Conservation (phyloP, 2,329 filamentous ascomycete species). For the Metarhizium rileyi region DNA sequence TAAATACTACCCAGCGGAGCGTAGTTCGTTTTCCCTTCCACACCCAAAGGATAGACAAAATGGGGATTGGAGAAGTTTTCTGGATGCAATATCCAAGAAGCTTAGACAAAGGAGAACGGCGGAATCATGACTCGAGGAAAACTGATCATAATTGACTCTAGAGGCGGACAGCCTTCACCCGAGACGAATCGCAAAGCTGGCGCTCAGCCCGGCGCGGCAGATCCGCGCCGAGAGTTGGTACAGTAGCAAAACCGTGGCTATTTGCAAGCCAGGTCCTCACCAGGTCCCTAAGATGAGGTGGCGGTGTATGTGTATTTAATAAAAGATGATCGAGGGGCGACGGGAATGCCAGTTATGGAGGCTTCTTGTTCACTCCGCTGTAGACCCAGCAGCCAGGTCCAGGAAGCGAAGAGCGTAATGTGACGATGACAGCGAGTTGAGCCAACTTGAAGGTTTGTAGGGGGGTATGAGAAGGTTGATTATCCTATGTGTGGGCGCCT, state of each 20-base stretch:
- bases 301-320: not conserved
- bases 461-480: not conserved
- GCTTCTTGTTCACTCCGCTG: conserved; percentile 92
- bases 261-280: not conserved
- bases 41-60: too few species aligned
- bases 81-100: not conserved
- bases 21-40: too few species aligned
- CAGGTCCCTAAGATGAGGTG: not conserved
- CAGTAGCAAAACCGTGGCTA: conserved; percentile 20
- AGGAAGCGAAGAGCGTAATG: conserved; percentile 77
- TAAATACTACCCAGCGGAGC: not conserved
- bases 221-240: conserved; percentile 25
- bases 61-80: not conserved
- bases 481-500: not conserved
- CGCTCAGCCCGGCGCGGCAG: conserved; percentile 24
- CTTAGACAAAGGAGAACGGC: conserved; percentile 19
- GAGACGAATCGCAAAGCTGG: not conserved
- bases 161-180: conserved; percentile 1
- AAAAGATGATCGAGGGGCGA: not conserved
- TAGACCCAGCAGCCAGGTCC: conserved; percentile 92
- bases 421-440: conserved; percentile 62
- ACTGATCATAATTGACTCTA: conserved; percentile 19
- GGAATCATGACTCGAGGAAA: conserved; percentile 19
- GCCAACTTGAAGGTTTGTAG: conserved; percentile 79
- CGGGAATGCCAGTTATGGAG: conserved; percentile 65